phyloP scores from a whole-genome alignment of 2,329 filamentous ascomycete genomes.

The Raffaelea arxii region DNA sequence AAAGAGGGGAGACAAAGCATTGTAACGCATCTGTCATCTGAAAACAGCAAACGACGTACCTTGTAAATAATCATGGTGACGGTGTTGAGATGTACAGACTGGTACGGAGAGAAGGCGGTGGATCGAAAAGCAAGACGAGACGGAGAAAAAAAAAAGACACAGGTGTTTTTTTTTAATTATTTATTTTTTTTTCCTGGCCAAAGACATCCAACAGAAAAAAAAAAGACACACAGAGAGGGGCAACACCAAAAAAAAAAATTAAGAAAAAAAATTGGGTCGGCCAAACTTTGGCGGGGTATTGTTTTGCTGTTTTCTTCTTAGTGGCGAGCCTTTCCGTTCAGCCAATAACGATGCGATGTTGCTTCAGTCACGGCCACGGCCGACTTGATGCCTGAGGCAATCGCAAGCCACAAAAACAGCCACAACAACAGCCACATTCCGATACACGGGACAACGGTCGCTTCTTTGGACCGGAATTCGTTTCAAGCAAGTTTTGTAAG shows the following conservation, averaged over 20 bases:
- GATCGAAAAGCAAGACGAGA: neutral
- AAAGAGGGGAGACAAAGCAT: neutral
- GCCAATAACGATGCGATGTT: neutral
- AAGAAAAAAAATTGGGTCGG: slow-evolving; percentile 7
- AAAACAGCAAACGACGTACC: slow-evolving; percentile 30
- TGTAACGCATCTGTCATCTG: neutral
- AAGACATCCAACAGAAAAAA: slow-evolving; percentile 8
- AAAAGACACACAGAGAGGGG: slow-evolving; percentile 5
- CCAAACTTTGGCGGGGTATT: slow-evolving; percentile 8
- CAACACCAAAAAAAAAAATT: slow-evolving; percentile 5
- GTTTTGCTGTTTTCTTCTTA: no score
- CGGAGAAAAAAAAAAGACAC: neutral
- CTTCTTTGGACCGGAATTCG: neutral
- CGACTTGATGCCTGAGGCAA: slow-evolving; percentile 1
- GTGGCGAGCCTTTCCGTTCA: no score
- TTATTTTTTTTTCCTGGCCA: neutral
- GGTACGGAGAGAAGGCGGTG: slow-evolving; percentile 11
- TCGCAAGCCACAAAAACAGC: no score
- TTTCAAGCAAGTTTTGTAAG: neutral
- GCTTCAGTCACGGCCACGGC: neutral
- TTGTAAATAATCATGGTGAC: slow-evolving; percentile 67
- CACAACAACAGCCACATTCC: neutral
- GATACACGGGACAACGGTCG: neutral
- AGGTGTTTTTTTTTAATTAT: neutral
- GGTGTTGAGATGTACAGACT: slow-evolving; percentile 18